Percentiles rank a stretch among this genome's conserved stretches.
These are phyloP conservation scores for Letharia lupina DNA, from an alignment of 495 filamentous ascomycete species.

Conservation along the genomic window DNA sequence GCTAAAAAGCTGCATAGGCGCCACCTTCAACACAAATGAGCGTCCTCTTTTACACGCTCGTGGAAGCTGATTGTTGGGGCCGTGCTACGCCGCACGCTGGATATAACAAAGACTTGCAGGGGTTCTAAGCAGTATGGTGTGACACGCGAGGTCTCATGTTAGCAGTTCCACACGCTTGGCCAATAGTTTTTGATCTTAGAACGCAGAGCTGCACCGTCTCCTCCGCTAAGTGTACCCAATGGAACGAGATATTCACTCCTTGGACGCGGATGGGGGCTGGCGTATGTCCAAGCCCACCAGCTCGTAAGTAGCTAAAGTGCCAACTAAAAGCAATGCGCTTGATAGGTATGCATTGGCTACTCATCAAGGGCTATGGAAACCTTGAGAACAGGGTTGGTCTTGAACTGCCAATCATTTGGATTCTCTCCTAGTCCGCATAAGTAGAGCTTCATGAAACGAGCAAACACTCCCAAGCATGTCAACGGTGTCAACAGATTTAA, in stretches of 20 bases:
- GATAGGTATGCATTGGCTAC: not conserved
- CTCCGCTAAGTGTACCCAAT: not conserved
- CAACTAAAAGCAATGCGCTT: not conserved
- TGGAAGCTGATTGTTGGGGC: not conserved
- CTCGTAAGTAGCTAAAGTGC: not conserved
- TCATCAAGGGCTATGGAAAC: not conserved
- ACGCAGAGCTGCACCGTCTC: no score
- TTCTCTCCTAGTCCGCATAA: no score
- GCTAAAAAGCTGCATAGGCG: not conserved
- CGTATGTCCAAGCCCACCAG: not conserved
- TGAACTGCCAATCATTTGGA: not conserved
- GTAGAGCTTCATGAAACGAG: no score
- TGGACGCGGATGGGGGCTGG: not conserved
- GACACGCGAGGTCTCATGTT: not conserved
- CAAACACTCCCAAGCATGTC: no score
- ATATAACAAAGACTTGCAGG: not conserved
- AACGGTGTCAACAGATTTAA: not conserved
- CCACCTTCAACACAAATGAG: not conserved
- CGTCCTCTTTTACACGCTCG: not conserved
- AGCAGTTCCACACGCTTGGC: no score
- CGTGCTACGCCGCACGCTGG: not conserved
- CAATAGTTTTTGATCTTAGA: no score
- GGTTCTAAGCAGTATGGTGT: not conserved
- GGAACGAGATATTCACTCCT: not conserved
- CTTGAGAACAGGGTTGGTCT: not conserved